These are phyloP conservation scores for Xylaria curta DNA, from an alignment of 495 filamentous ascomycete species.

Conservation along the genomic window DNA sequence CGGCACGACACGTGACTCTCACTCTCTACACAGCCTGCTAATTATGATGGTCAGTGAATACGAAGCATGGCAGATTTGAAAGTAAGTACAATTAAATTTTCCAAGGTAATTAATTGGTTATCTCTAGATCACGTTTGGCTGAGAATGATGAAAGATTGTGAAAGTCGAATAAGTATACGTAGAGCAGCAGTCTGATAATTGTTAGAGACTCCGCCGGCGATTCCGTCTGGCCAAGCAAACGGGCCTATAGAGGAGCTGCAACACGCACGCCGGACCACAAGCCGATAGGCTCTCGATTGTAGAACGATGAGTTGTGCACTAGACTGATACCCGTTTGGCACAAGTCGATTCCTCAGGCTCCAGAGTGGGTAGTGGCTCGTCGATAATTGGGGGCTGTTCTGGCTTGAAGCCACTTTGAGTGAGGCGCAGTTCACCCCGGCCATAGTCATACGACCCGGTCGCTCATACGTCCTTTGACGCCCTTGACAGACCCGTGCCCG, in stretches of 20 bases:
- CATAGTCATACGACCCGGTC: slow-evolving; percentile 34
- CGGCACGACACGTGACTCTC: not conserved
- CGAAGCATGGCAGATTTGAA: not conserved
- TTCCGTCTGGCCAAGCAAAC: slow-evolving; percentile 29
- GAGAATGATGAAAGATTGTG: not conserved
- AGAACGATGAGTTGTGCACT: slow-evolving; percentile 7
- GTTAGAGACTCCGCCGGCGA: slow-evolving; percentile 44
- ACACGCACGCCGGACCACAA: slow-evolving; percentile 14
- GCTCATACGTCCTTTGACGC: slow-evolving; percentile 14
- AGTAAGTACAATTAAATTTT: not conserved
- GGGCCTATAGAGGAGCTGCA: slow-evolving; percentile 13
- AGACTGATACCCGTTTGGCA: slow-evolving; percentile 14
- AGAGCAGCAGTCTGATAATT: slow-evolving; percentile 37
- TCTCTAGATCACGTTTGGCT: not conserved
- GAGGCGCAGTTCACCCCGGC: slow-evolving; percentile 37
- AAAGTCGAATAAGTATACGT: not conserved
- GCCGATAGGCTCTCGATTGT: slow-evolving; percentile 15
- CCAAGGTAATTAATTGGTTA: not conserved
- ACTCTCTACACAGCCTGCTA: not conserved
- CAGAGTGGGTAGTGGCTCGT: slow-evolving; percentile 27
- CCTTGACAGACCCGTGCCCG: slow-evolving; percentile 11
- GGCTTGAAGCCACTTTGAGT: slow-evolving; percentile 40
- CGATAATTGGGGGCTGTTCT: slow-evolving; percentile 31
- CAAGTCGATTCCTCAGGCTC: slow-evolving; percentile 34
- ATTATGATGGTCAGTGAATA: not conserved